phyloP scores from a whole-genome alignment of 2,329 filamentous ascomycete genomes.

The Apiospora malaysiana region DNA sequence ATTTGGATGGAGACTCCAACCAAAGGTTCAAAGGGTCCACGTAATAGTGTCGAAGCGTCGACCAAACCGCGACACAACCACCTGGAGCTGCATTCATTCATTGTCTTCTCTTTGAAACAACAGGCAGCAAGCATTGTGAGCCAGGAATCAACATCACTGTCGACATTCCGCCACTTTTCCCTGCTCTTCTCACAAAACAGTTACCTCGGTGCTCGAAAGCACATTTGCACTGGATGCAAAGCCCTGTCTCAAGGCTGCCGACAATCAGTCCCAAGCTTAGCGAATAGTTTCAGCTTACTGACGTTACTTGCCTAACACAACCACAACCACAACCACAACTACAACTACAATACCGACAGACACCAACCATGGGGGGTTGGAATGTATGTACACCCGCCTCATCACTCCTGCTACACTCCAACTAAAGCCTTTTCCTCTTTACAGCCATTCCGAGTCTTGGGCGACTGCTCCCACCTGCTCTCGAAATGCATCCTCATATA shows the following conservation, averaged over 20 bases:
- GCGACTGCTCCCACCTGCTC: constrained; percentile 81
- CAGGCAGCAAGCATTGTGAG: background rate
- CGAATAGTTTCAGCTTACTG: background rate
- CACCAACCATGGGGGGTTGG: constrained; percentile 36
- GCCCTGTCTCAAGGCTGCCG: constrained; percentile 1
- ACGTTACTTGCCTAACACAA: background rate
- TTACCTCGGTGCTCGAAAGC: background rate
- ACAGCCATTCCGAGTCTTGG: constrained; percentile 75
- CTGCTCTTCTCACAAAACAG: background rate
- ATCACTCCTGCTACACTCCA: background rate
- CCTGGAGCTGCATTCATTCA: background rate
- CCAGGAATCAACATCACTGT: background rate
- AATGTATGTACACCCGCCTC: constrained; percentile 32
- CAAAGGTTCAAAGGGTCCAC: background rate
- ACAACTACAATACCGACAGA: background rate
- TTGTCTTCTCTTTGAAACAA: background rate
- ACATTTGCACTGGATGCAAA: constrained; percentile 15
- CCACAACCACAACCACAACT: too few species aligned
- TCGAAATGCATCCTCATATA: constrained; percentile 92
- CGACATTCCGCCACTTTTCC: background rate
- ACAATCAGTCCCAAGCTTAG: background rate
- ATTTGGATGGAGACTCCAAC: background rate
- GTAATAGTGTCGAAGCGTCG: background rate
- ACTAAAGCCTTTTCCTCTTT: constrained; percentile 10
- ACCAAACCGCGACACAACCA: constrained; percentile 12